These are phyloP conservation scores for Dactylonectria macrodidyma DNA, from an alignment of 2,329 filamentous ascomycete species.

Conservation along the genomic window DNA sequence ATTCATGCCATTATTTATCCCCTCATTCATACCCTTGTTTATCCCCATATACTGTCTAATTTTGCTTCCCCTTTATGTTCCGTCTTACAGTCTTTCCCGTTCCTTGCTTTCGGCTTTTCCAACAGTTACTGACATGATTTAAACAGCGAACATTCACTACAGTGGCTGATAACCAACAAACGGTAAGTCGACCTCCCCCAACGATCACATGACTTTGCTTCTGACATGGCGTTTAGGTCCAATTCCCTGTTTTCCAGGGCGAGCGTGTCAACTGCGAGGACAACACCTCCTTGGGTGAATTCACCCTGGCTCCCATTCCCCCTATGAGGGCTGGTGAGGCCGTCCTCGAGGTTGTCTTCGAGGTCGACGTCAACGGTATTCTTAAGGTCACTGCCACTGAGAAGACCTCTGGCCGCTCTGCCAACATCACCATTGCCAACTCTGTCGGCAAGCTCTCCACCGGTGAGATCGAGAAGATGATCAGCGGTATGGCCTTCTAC, in stretches of 20 bases:
- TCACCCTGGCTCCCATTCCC: slow-evolving; percentile 91
- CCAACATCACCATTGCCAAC: slow-evolving; percentile 99
- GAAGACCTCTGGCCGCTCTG: slow-evolving; percentile 97
- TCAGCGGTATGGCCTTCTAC: slow-evolving; percentile 72
- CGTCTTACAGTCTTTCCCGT: no score
- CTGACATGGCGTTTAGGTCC: slow-evolving; percentile 24
- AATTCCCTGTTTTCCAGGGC: slow-evolving; percentile 94
- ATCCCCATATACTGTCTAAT: no score
- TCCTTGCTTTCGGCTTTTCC: no score
- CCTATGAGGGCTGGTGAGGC: slow-evolving; percentile 95
- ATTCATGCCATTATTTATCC: no score
- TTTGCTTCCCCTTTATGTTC: no score
- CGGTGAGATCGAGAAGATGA: slow-evolving; percentile 97
- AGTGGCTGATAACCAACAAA: slow-evolving; percentile 80
- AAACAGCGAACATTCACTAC: slow-evolving; percentile 84
- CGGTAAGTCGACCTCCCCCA: slow-evolving; percentile 25
- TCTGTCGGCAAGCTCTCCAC: slow-evolving; percentile 98
- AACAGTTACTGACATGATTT: no score
- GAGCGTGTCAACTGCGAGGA: slow-evolving; percentile 98
- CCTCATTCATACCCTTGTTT: no score
- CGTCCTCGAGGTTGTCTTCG: slow-evolving; percentile 97
- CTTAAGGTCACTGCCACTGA: slow-evolving; percentile 99
- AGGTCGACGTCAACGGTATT: slow-evolving; percentile 99
- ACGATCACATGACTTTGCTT: no score
- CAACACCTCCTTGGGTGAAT: slow-evolving; percentile 98